Base-by-base conservation (phyloP, 192 early-diverging fungal genomes). In the Umbelopsis isabellina region DNA sequence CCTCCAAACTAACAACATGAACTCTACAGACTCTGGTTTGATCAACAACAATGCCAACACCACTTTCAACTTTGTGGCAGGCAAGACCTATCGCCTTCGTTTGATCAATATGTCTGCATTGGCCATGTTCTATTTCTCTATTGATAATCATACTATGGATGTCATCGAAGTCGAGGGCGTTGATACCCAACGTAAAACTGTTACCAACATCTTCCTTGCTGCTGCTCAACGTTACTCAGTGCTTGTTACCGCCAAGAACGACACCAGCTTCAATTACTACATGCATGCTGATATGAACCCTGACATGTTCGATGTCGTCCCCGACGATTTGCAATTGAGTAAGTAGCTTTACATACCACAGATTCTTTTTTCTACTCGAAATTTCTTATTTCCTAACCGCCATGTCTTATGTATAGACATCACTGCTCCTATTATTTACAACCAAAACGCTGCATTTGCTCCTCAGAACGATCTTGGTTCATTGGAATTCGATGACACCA, bases 191-290 rank as follows among this genome's bases (percentile, higher is more conserved):
- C 84, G 81, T 21, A 80, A 69, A 23, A 80, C 72, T 10, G 87
- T 89, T 21, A 70, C 82, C 13, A 85, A 82, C 41, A 80, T 93
- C 61, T 70, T 80, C 33, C 58, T 94, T 48, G 83, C 88, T 3
- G 86, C 88, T 46, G 95, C 91, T 0, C 93, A 95, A 76, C 90
- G 95, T 49, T 83, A 87, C 37, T 93, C 93, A 46, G 87, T 96
- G 3, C 85, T 96, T 10, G 88, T 95, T 4, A 91, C 84, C 4
- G 91, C 93, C 25, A 86, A 85, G 30, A 79, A 90, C 71, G 77
- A 80, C 15, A 81, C 86, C 3, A 65, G 70, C 55, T 37, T 64
- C 51, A 95, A 97, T 84, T 95, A 88, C 64, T 15, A 82, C 35
- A 75, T 95, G 69, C 90, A 91, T 64, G 90, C 89, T 35, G 88